Base-by-base conservation (phyloP, 2,329 filamentous ascomycete species). In the Diaporthe batatas region DNA sequence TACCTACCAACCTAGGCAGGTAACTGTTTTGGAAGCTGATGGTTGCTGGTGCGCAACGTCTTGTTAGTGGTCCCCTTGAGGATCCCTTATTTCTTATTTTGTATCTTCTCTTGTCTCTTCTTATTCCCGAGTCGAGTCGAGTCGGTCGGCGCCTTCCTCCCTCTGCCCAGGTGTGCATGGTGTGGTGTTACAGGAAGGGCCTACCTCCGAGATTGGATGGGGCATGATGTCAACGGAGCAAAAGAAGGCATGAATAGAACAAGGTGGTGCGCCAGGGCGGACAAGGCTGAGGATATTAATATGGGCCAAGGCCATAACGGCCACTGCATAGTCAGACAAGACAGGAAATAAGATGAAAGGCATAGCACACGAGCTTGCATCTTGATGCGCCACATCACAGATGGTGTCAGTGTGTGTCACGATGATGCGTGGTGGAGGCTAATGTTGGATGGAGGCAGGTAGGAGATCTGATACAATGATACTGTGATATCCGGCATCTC, bases 391-490 rank as follows among this genome's bases (percentile, higher is more conserved):
- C 29, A 23, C 62, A 6, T 23, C 14, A 36, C 16, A 65, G 42
- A 51, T 21, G 59, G 59, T 65, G 59, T 51, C 44, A 47, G 7
- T 29, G 59, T 65, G 59, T 51, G 59, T 65, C 59, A 65, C 44
- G 12, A 25, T 44, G 58, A 39, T 18, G 18, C 6, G 39, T 62
- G 12, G 44, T n/a, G 36, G 58, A 47, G 39, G 25, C 39, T 10
- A 62, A 11, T 39, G 36, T 39, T 39, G 12, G 36, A 39, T 39
- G 36, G 36, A 39, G 36, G 36, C 32, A 29, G 42, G 44, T 32
- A 29, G 42, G 44, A 51, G 44, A 65, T 65, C 62, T 65, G 62
- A 65, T 39, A 65, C 62, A 51, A 65, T 65, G 62, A 65, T 65
- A 51, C 62, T 65, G 62, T 65, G 44, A 65, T 51, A 53, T 65